phyloP scores from a whole-genome alignment of 441 rosid species.

The Macaranga tanarius region DNA sequence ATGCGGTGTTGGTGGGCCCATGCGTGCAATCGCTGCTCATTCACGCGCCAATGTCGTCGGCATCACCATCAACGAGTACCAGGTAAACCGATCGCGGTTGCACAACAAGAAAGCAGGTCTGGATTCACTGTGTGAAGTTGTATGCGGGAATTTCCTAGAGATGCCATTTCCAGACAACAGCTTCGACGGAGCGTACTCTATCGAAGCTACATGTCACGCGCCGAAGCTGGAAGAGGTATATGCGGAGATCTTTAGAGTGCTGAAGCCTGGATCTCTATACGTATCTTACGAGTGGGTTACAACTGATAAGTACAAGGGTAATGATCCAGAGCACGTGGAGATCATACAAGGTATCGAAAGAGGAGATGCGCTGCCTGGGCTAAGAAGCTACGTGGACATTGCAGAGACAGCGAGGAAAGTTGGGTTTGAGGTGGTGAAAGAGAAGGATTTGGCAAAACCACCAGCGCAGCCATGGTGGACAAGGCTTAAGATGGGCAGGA shows the following conservation, averaged over 20 bases:
- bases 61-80: conserved; percentile 92
- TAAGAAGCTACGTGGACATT: conserved; percentile 56
- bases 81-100: conserved; percentile 68
- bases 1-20: conserved; percentile 93
- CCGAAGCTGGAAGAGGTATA: conserved; percentile 80
- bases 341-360: conserved; percentile 84
- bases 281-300: conserved; percentile 95
- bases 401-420: conserved; percentile 62
- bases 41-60: conserved; percentile 77
- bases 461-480: conserved; percentile 81
- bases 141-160: conserved; percentile 75
- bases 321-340: conserved; percentile 56
- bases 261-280: conserved; percentile 78
- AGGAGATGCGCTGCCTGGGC: conserved; percentile 84
- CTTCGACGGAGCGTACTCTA: conserved; percentile 93
- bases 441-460: conserved; percentile 73
- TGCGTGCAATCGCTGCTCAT: conserved; percentile 92
- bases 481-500: conserved; percentile 74
- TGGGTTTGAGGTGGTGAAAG: conserved; percentile 80
- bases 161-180: conserved; percentile 73
- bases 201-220: conserved; percentile 96
- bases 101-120: conserved; percentile 89
- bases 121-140: conserved; percentile 72
- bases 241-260: conserved; percentile 67
- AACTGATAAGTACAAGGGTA: conserved; percentile 54